phyloP scores from a whole-genome alignment of 805 yeast species.

The Myxozyma vanderwaltii region DNA sequence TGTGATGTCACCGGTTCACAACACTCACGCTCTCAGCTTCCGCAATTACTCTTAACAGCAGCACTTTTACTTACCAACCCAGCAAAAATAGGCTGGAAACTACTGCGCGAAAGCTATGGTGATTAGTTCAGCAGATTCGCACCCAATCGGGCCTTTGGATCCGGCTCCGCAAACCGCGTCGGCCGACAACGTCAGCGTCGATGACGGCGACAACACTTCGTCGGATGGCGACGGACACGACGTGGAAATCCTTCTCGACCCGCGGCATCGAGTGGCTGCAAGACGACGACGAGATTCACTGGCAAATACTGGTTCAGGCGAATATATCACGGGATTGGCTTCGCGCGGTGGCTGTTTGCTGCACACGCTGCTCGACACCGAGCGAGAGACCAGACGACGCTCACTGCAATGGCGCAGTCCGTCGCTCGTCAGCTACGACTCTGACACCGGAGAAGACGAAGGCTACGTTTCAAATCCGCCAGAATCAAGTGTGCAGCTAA shows the following conservation, averaged over 20 bases:
- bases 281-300: conserved; percentile 29
- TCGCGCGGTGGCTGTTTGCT: conserved; percentile 25
- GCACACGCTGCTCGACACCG: conserved; percentile 28
- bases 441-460: background rate
- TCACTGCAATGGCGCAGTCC: conserved; percentile 7
- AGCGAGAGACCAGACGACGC: conserved; percentile 26
- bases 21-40: no score
- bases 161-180: background rate
- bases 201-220: conserved; percentile 2
- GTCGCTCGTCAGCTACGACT: background rate
- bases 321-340: conserved; percentile 6
- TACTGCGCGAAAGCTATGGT: no score
- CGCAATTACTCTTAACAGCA: no score
- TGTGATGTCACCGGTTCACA: no score
- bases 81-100: no score
- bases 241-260: conserved; percentile 24
- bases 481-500: background rate
- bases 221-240: conserved; percentile 12
- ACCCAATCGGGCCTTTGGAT: conserved; percentile 4
- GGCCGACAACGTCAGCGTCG: background rate
- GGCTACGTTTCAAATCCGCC: background rate
- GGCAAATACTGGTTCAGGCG: background rate
- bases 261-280: conserved; percentile 4
- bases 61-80: no score
- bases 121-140: no score